Conservation (phyloP, 2,329 filamentous ascomycete genomes). For the Aureobasidium sp. region DNA sequence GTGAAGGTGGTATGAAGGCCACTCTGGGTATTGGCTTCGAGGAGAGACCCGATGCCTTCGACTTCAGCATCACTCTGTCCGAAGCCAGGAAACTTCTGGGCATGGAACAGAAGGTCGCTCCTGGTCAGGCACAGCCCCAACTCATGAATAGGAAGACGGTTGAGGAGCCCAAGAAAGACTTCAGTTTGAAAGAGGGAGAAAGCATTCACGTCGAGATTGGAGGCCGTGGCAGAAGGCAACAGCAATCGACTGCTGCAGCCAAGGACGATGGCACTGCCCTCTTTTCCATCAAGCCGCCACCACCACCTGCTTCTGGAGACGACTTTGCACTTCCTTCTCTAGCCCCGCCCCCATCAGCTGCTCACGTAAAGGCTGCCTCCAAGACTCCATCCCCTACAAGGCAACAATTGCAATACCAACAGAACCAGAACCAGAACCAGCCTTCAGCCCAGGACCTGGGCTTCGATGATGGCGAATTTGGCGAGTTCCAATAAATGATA, state of each 20-base stretch:
- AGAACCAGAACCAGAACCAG: conserved; percentile 27
- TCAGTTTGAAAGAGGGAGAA: conserved; percentile 81
- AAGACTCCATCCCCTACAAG: conserved; percentile 34
- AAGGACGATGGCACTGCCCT: conserved; percentile 38
- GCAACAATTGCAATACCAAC: neutral
- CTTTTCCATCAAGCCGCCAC: conserved; percentile 73
- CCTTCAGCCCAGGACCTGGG: conserved; percentile 55
- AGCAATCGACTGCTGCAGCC: conserved; percentile 5
- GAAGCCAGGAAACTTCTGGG: conserved; percentile 67
- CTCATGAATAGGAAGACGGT: conserved; percentile 28
- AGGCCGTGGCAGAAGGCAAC: conserved; percentile 44
- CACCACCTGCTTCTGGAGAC: conserved; percentile 46
- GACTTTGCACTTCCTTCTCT: conserved; percentile 39
- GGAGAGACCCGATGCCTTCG: conserved; percentile 77
- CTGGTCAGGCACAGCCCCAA: conserved; percentile 19
- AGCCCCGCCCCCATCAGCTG: conserved; percentile 60
- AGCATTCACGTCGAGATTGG: conserved; percentile 77
- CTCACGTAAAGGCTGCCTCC: conserved; percentile 51
- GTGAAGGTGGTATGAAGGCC: conserved; percentile 67
- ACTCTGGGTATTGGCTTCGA: conserved; percentile 81
- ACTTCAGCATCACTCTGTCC: conserved; percentile 73
- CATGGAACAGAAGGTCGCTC: conserved; percentile 40
- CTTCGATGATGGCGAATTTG: conserved; percentile 83
- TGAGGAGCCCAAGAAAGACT: conserved; percentile 59
- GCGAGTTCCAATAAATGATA: conserved; percentile 59